Evolutionary conservation across 148 eudicot species (phyloP), one percentile per base, ranked within the genome.

Genomic region (Bassia scoparia): DNA sequence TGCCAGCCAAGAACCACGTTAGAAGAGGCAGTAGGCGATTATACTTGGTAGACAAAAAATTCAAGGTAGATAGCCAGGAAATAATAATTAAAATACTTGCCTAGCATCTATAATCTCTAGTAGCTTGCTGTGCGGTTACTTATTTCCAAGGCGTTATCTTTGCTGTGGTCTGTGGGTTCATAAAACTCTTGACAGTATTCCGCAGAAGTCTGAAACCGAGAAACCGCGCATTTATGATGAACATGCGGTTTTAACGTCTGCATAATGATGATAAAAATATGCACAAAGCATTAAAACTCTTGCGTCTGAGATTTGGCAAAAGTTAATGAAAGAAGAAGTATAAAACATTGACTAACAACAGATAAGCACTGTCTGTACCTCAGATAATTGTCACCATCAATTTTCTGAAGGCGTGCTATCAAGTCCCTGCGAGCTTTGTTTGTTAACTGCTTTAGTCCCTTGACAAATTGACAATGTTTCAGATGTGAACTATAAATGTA

Each of bases 211-310:
- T 87, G 83, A 95, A 95, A 69, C 99, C 97, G n/a, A 77, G 92
- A 85, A 78, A n/a, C n/a, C 99, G 97, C 80, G 97, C 99, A 88
- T 95, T 95, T 82, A 95, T 95, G 81, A 95, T 95, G 81, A 84
- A 95, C 99, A 95, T 95, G 78, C 90, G 97, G 81, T 86, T 81
- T n/a, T 56, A 95, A 84, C 26, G 96, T 89, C 98, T 95, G 87
- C 82, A 79, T 62, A 79, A 69, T 11, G 59, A 78, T 69, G 33
- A 59, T 4, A 68, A 48, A 41, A 41, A 41, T 0, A 50, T 76
- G 34, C 56, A 8, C 26, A 74, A n/a, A 52, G 15, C 60, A 69
- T 71, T 30, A 34, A 5, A 11, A 55, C 16, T 34, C 56, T 31
- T 43, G 55, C 23, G 29, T 38, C 24, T 60, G 61, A 61, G 18